Conservation (phyloP, 2,329 filamentous ascomycete species). For the Venturia pyrina region DNA sequence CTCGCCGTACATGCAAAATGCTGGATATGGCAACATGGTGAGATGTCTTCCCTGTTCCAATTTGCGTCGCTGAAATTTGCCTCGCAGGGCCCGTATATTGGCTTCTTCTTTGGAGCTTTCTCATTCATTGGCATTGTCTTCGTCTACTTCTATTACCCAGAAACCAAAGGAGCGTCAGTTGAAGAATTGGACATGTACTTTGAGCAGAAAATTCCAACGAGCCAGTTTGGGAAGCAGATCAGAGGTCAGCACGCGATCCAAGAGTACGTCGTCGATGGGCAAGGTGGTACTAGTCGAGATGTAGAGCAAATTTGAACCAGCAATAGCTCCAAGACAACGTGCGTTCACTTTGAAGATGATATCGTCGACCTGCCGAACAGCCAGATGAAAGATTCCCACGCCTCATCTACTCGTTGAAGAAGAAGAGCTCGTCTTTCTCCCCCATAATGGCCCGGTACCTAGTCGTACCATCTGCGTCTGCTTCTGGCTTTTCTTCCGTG, state of each 20-base stretch:
- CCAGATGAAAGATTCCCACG: not conserved
- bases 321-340: not conserved
- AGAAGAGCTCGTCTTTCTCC: conserved; percentile 9
- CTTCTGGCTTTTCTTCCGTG: conserved; percentile 9
- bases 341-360: not conserved
- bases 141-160: conserved; percentile 6
- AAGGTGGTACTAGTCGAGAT: not conserved
- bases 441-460: conserved; percentile 10
- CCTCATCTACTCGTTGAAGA: not conserved
- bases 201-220: not conserved
- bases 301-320: not conserved
- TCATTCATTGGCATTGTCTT: conserved; percentile 1
- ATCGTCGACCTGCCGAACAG: not conserved
- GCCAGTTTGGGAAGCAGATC: conserved; percentile 1
- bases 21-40: conserved; percentile 6
- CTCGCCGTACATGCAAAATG: conserved; percentile 7
- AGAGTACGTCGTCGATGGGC: not conserved
- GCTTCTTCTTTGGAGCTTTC: conserved; percentile 8
- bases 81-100: conserved; percentile 2
- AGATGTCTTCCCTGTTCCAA: not conserved
- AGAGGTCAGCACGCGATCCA: conserved; percentile 4
- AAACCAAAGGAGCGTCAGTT: conserved; percentile 2
- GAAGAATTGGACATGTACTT: conserved; percentile 8
- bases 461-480: not conserved
- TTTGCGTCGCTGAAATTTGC: not conserved